Conservation (phyloP, 179 eudicot genomes). For the Patellifolia procumbens region DNA sequence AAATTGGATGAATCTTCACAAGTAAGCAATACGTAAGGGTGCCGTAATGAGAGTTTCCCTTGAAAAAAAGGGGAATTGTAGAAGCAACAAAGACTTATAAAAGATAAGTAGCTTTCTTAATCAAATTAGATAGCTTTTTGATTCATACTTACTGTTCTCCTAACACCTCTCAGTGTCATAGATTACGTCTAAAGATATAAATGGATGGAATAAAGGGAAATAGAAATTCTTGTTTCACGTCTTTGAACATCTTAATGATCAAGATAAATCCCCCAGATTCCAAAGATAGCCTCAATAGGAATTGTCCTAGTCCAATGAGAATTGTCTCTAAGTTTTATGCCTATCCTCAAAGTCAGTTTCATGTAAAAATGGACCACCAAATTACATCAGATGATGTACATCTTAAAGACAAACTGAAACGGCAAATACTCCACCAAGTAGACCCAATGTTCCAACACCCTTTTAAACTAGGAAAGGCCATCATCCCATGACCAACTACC, state of each 20-base stretch:
- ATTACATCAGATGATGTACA: conserved; percentile 25
- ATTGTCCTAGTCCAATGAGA: conserved; percentile 16
- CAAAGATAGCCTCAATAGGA: conserved; percentile 24
- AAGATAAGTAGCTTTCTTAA: not conserved
- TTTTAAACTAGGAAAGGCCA: conserved; percentile 25
- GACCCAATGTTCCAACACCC: conserved; percentile 25
- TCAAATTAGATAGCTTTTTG: not conserved
- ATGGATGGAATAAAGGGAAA: conserved; percentile 16
- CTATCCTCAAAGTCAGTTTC: conserved; percentile 28
- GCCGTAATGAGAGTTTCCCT: conserved; percentile 18
- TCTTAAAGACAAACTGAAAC: conserved; percentile 27
- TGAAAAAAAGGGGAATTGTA: conserved; percentile 3
- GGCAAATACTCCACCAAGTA: conserved; percentile 30
- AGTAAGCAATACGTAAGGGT: conserved; percentile 19
- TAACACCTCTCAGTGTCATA: conserved; percentile 14
- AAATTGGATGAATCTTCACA: conserved; percentile 2
- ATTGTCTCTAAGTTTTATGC: conserved; percentile 26
- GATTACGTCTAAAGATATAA: conserved; percentile 8
- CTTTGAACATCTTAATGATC: conserved; percentile 25
- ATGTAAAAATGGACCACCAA: conserved; percentile 32
- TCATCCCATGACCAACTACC: conserved; percentile 24
- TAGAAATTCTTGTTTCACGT: conserved; percentile 18
- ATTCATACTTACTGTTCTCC: conserved; percentile 23
- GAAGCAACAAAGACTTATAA: conserved; percentile 15
- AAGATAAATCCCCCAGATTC: conserved; percentile 4